Conservation (phyloP, 2,329 filamentous ascomycete genomes). For the Falciphora oryzae region DNA sequence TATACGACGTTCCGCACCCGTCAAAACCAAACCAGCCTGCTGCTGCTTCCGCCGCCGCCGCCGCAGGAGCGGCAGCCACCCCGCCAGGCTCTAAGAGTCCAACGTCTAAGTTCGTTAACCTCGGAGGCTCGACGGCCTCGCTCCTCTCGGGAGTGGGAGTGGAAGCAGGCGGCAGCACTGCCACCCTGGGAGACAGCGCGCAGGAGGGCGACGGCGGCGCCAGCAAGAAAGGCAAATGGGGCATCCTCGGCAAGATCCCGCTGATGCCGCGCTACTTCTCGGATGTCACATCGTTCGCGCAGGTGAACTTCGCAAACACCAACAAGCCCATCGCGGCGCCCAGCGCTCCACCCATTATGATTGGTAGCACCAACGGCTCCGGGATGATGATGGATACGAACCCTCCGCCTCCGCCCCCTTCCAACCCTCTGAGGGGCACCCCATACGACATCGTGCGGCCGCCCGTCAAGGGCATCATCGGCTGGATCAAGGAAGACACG, state of each 20-base stretch:
- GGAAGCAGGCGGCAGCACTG: neutral
- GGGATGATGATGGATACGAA: constrained; percentile 20
- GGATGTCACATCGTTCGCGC: constrained; percentile 82
- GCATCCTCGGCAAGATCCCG: constrained; percentile 75
- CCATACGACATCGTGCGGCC: constrained; percentile 45
- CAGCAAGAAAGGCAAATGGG: constrained; percentile 64
- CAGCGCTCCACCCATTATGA: neutral
- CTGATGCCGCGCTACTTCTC: constrained; percentile 82
- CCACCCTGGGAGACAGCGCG: neutral
- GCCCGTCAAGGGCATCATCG: constrained; percentile 76
- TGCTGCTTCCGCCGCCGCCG: constrained; percentile 19
- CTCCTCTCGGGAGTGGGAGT: neutral
- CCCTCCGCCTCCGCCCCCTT: constrained; percentile 15
- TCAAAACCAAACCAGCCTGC: constrained; percentile 28
- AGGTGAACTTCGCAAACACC: constrained; percentile 74
- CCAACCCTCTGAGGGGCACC: constrained; percentile 24
- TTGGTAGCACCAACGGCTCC: constrained; percentile 19
- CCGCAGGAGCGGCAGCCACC: constrained; percentile 10
- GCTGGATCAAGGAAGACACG: constrained; percentile 72
- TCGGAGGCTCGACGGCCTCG: constrained; percentile 3
- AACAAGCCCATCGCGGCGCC: constrained; percentile 50
- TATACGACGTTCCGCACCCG: constrained; percentile 75
- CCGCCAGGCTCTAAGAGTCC: constrained; percentile 11
- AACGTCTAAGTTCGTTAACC: constrained; percentile 8
- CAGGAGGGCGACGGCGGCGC: constrained; percentile 14